Conservation (phyloP, 2,329 filamentous ascomycete species). For the Chrysoporthe cubensis region DNA sequence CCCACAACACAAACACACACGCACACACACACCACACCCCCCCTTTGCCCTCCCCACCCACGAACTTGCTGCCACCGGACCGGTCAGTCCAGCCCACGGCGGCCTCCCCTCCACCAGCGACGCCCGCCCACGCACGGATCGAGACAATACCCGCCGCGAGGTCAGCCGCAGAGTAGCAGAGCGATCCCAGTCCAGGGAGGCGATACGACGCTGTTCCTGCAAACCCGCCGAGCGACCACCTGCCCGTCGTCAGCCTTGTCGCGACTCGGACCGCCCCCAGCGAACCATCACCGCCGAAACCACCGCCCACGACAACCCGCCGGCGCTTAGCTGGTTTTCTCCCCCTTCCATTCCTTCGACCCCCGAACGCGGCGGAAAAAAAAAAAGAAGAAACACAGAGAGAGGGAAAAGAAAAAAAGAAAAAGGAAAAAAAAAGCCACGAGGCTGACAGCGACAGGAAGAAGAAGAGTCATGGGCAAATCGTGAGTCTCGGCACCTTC, state of each 20-base stretch:
- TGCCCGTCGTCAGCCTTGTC: constrained; percentile 14
- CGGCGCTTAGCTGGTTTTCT: constrained; percentile 4
- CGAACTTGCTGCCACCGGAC: too few species aligned
- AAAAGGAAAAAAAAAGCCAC: not conserved
- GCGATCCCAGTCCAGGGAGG: not conserved
- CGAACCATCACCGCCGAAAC: not conserved
- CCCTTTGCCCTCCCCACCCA: too few species aligned
- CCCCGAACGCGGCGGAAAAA: too few species aligned
- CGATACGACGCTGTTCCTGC: constrained; percentile 1
- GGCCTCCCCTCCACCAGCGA: too few species aligned
- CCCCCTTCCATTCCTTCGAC: too few species aligned
- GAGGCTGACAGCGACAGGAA: constrained; percentile 16
- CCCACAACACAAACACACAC: too few species aligned
- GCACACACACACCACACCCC: too few species aligned
- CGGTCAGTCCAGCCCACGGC: too few species aligned
- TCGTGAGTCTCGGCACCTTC: constrained; percentile 48
- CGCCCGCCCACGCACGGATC: not conserved
- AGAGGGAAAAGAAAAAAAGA: constrained; percentile 9
- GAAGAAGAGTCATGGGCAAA: constrained; percentile 50
- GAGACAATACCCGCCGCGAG: constrained; percentile 3
- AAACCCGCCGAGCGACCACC: not conserved
- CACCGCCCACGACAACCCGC: not conserved
- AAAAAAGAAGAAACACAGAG: not conserved
- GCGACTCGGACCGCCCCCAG: not conserved
- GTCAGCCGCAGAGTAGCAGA: not conserved